These are phyloP conservation scores for Hibiscus syriacus DNA, from an alignment of 345 rosid species.

Conservation along the genomic window DNA sequence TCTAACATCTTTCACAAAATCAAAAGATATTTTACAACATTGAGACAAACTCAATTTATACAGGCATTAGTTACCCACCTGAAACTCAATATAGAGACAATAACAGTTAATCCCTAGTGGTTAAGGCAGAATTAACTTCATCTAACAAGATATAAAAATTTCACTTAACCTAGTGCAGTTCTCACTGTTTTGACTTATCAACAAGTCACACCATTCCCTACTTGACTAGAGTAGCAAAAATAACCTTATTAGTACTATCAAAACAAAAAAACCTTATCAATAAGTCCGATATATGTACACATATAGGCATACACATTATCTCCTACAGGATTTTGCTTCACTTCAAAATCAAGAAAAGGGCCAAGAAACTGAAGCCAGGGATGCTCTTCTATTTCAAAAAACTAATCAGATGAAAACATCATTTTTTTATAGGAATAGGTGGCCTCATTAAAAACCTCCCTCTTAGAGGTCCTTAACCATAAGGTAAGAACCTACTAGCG, in stretches of 20 bases:
- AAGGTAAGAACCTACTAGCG: too few relatives aligned
- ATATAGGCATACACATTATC: not conserved
- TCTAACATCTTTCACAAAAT: conserved; percentile 1
- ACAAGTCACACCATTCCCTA: not conserved
- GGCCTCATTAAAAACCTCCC: too few relatives aligned
- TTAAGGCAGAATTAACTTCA: not conserved
- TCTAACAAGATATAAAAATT: not conserved
- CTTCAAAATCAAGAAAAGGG: conserved; percentile 3
- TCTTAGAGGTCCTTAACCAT: too few relatives aligned
- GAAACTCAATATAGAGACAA: not conserved
- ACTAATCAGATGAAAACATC: not conserved
- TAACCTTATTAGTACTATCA: too few relatives aligned
- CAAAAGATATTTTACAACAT: not conserved
- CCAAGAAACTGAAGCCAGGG: not conserved
- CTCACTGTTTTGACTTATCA: not conserved
- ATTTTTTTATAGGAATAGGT: too few relatives aligned
- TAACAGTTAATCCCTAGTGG: not conserved
- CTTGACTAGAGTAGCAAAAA: not conserved
- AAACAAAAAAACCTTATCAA: not conserved
- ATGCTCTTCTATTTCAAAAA: not conserved
- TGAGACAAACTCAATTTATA: not conserved
- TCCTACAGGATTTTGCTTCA: not conserved
- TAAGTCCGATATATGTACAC: not conserved
- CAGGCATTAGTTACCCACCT: not conserved
- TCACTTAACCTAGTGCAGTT: not conserved